Evolutionary conservation across 352 stramenopile genomes (phyloP), one percentile per base, ranked within the genome.

Genomic region (Aphanomyces invadans): DNA sequence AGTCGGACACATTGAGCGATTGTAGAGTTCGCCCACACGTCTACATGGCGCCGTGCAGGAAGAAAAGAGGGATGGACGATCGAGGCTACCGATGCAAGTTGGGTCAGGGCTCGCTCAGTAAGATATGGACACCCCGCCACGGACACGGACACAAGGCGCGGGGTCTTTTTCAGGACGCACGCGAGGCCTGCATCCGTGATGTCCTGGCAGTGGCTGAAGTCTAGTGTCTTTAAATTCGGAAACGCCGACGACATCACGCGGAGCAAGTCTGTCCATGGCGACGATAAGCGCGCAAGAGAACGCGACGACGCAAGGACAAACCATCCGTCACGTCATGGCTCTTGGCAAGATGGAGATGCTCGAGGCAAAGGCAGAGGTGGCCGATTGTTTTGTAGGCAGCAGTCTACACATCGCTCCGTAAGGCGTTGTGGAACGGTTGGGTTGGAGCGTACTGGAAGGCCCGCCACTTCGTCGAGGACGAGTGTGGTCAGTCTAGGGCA

Each of bases 1-100:
- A 88, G 53, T 72, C 72, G 49, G 73, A 78, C n/a, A 91, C 5
- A 52, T 80, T 86, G 1, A 93, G 63, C 28, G 86, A 77, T 61
- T 86, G 69, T 4, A 93, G 70, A 12, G 60, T 67, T 42, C 10
- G 26, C 10, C 60, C 60, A 49, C 19, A 67, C 15, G 45, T 67
- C 60, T 67, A 67, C 25, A n/a, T 21, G 17, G 57, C 9, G 2
- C 17, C 38, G 46, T 23, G 5, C n/a, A 15, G 39, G 12, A 21
- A 26, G 25, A 1, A 73, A 15, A 54, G 72, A 76, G n/a, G n/a
- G n/a, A n/a, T n/a, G n/a, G n/a, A n/a, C n/a, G n/a, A n/a, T n/a
- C 28, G 80, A 78, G 11, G 81, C 70, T 17, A 63, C 74, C 2
- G 74, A 64, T 19, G 89, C 80, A 0, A 91, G 61, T 12, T 80